phyloP scores from a whole-genome alignment of 2,329 filamentous ascomycete species.

The Lizonia empirigonia region DNA sequence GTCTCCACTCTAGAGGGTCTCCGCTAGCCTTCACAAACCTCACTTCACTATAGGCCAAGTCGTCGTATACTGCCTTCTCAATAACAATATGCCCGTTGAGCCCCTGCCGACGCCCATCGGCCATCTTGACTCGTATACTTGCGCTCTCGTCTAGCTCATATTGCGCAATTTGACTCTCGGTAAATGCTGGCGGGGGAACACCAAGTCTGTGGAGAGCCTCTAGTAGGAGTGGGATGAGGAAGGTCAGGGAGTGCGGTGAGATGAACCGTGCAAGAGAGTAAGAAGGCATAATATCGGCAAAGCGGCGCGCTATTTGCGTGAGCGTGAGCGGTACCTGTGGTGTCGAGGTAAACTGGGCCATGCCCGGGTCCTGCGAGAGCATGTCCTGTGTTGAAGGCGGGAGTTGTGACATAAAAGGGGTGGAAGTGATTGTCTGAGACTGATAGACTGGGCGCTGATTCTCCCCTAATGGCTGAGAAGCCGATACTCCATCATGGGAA shows the following conservation, averaged over 20 bases:
- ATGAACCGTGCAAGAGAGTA: conserved; percentile 92
- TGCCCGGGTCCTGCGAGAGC: conserved; percentile 82
- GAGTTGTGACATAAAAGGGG: conserved; percentile 39
- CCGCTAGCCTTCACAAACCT: conserved; percentile 94
- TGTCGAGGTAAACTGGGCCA: conserved; percentile 80
- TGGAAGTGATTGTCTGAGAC: conserved; percentile 19
- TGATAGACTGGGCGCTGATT: conserved; percentile 38
- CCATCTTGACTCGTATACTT: conserved; percentile 74
- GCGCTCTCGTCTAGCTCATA: conserved; percentile 57
- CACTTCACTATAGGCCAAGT: conserved; percentile 74
- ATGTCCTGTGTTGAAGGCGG: conserved; percentile 56
- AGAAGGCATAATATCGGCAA: conserved; percentile 87
- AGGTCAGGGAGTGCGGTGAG: conserved; percentile 74
- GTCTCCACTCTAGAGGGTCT: conserved; percentile 93
- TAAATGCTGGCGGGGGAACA: conserved; percentile 67
- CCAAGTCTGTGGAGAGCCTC: conserved; percentile 85
- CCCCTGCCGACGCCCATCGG: conserved; percentile 73
- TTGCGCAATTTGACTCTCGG: conserved; percentile 37
- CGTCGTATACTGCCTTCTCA: conserved; percentile 69
- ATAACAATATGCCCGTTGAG: conserved; percentile 77
- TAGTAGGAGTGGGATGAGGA: conserved; percentile 79
- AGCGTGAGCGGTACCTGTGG: conserved; percentile 80
- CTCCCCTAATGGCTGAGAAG: conserved; percentile 46
- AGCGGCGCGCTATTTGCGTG: conserved; percentile 86
- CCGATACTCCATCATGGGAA: conserved; percentile 43